These are phyloP conservation scores for Solanum arcanum DNA, from an alignment of 257 asterid genomes.

Conservation along the genomic window DNA sequence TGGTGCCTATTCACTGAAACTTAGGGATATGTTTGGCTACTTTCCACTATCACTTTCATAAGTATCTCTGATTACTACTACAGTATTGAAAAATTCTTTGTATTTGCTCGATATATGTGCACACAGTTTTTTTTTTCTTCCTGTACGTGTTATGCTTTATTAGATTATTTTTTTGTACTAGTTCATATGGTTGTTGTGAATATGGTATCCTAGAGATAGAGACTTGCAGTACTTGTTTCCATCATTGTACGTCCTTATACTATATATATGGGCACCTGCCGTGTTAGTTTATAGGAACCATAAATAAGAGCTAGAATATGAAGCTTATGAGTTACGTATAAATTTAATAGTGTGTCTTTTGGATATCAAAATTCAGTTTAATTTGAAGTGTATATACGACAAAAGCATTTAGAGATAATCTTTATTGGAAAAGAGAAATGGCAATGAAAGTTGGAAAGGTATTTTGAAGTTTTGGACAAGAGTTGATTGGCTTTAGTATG, in stretches of 20 bases:
- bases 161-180: slow-evolving; percentile 3
- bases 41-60: slow-evolving; percentile 16
- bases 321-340: background rate
- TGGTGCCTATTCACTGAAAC: slow-evolving; percentile 1
- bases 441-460: slow-evolving; percentile 19
- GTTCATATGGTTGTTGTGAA: background rate
- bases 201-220: background rate
- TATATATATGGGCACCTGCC: background rate
- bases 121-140: background rate
- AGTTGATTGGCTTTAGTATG: slow-evolving; percentile 28
- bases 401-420: slow-evolving; percentile 7
- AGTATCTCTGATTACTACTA: background rate
- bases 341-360: background rate
- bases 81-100: background rate
- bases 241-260: background rate
- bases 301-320: background rate
- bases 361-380: background rate
- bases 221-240: background rate
- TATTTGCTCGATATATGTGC: background rate
- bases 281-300: background rate
- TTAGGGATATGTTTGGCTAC: background rate
- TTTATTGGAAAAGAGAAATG: background rate
- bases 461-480: slow-evolving; percentile 32
- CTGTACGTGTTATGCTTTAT: background rate
- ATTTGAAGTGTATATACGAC: slow-evolving; percentile 4